phyloP scores from a whole-genome alignment of 2,329 filamentous ascomycete species.

The Scopulariopsis brevicaulis region DNA sequence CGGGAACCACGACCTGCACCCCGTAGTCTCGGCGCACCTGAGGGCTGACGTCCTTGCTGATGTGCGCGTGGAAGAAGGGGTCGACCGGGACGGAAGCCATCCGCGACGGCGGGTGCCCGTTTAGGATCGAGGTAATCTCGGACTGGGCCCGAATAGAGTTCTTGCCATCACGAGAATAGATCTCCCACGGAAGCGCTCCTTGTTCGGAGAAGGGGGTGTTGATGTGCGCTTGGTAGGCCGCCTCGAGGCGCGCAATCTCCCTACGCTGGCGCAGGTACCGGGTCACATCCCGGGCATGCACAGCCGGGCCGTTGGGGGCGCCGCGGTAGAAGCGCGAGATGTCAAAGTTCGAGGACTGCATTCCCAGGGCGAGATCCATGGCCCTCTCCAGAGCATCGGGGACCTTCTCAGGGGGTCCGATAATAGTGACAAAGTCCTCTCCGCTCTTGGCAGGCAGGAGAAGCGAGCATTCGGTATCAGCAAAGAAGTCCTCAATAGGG shows the following conservation, averaged over 20 bases:
- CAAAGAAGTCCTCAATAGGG: conserved; percentile 74
- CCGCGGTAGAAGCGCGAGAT: conserved; percentile 68
- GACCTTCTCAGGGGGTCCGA: conserved; percentile 67
- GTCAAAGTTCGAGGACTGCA: conserved; percentile 77
- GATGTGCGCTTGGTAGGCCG: conserved; percentile 73
- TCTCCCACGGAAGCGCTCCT: conserved; percentile 69
- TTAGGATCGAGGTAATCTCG: conserved; percentile 64
- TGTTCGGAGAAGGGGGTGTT: conserved; percentile 63
- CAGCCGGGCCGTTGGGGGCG: conserved; percentile 58
- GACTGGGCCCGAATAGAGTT: conserved; percentile 66
- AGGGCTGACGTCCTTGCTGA: conserved; percentile 52
- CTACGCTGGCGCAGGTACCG: conserved; percentile 75
- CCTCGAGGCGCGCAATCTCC: conserved; percentile 75
- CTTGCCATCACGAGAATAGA: conserved; percentile 79
- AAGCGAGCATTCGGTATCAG: conserved; percentile 82
- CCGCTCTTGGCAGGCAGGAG: conserved; percentile 69
- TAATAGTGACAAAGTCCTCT: conserved; percentile 73
- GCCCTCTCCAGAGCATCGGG: conserved; percentile 68
- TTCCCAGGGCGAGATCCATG: conserved; percentile 77
- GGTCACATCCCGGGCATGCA: conserved; percentile 76
- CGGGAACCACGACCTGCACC: conserved; percentile 63
- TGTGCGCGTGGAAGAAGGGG: conserved; percentile 67
- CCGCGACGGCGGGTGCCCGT: conserved; percentile 61
- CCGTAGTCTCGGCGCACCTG: conserved; percentile 57
- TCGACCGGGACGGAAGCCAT: conserved; percentile 59